phyloP scores from a whole-genome alignment of 2,329 filamentous ascomycete species.

The Thelonectria discophora region DNA sequence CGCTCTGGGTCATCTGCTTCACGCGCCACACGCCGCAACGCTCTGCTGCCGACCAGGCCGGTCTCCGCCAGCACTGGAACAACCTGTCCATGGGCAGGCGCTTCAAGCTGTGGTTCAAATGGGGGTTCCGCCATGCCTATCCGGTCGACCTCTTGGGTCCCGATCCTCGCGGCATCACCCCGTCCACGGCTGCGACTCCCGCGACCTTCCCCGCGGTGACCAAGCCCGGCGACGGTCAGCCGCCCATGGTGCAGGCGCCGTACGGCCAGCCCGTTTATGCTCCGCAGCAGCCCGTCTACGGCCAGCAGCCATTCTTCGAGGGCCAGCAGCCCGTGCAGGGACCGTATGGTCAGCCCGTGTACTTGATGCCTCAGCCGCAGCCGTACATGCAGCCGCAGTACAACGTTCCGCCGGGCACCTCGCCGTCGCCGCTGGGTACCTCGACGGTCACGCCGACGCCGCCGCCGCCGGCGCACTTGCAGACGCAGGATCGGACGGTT shows the following conservation, averaged over 20 bases:
- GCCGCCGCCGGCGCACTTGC: not conserved
- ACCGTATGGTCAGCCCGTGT: conserved; percentile 9
- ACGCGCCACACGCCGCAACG: conserved; percentile 25
- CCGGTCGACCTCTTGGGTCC: conserved; percentile 28
- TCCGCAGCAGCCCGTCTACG: not conserved
- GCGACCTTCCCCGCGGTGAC: not conserved
- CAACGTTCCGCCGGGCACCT: conserved; percentile 11
- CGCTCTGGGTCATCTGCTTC: conserved; percentile 30
- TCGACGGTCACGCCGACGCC: conserved; percentile 1
- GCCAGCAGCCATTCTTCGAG: not conserved
- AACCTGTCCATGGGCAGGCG: conserved; percentile 13
- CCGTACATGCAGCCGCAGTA: conserved; percentile 18
- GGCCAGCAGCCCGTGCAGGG: conserved; percentile 10
- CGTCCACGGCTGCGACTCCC: not conserved
- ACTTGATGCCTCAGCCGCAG: conserved; percentile 13
- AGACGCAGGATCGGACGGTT: conserved; percentile 7
- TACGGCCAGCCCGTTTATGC: conserved; percentile 5
- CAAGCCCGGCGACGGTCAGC: conserved; percentile 8
- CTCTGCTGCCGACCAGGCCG: conserved; percentile 16
- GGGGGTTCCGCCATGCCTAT: conserved; percentile 31
- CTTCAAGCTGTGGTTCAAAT: conserved; percentile 30
- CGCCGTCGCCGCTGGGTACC: conserved; percentile 6
- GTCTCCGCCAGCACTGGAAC: conserved; percentile 28
- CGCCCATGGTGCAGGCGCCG: conserved; percentile 10
- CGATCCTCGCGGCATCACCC: conserved; percentile 17